Evolutionary conservation across 257 asterid genomes (phyloP).

Genomic region (Datura wrightii): DNA sequence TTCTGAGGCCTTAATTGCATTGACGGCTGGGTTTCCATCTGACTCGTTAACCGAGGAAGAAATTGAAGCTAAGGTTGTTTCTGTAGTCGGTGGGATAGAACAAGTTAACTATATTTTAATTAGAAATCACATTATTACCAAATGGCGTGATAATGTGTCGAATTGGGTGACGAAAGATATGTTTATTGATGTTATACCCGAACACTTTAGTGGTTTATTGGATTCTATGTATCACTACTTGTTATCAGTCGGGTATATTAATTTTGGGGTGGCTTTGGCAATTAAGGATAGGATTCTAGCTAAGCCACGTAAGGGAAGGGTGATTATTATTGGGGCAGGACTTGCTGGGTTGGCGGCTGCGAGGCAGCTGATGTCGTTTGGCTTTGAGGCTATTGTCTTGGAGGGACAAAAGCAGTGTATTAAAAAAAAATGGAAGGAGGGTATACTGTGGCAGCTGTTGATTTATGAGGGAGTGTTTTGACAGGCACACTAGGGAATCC

Average conservation of each 20-base stretch:
- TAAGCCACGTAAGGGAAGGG: slow-evolving; percentile 53
- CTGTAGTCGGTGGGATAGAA: slow-evolving; percentile 79
- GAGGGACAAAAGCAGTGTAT: slow-evolving; percentile 88
- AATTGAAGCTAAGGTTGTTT: slow-evolving; percentile 80
- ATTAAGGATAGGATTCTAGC: slow-evolving; percentile 59
- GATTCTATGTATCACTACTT: slow-evolving; percentile 58
- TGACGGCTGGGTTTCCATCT: slow-evolving; percentile 75
- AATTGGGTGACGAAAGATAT: slow-evolving; percentile 74
- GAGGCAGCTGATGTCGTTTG: slow-evolving; percentile 83
- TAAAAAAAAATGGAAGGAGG: slow-evolving; percentile 69
- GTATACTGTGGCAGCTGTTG: slow-evolving; percentile 64
- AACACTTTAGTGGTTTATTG: slow-evolving; percentile 56
- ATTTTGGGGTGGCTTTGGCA: slow-evolving; percentile 82
- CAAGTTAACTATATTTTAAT: slow-evolving; percentile 83
- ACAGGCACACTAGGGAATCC: slow-evolving; percentile 89
- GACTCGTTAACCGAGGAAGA: slow-evolving; percentile 84
- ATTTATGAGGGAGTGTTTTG: slow-evolving; percentile 87
- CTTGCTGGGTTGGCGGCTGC: slow-evolving; percentile 89
- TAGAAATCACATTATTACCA: slow-evolving; percentile 73
- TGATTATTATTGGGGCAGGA: slow-evolving; percentile 83
- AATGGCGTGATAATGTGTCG: slow-evolving; percentile 83
- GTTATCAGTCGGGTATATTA: slow-evolving; percentile 55
- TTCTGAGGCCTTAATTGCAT: slow-evolving; percentile 77
- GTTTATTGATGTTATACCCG: slow-evolving; percentile 69
- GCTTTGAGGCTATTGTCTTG: slow-evolving; percentile 79